phyloP scores from a whole-genome alignment of 2,329 filamentous ascomycete genomes.

The Torrubiella hemipterigena region DNA sequence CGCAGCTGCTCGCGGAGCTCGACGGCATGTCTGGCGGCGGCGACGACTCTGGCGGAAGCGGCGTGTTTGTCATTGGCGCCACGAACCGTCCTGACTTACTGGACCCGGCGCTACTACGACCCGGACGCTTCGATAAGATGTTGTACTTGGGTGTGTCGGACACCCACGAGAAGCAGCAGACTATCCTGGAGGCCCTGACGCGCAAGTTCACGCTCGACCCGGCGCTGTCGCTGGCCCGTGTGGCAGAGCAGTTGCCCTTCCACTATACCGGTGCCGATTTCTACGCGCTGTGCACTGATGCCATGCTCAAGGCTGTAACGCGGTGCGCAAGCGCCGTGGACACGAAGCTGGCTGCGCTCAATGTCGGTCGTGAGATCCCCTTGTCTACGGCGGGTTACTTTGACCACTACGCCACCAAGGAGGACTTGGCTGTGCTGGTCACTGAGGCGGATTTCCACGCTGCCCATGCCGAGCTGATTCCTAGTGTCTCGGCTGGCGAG shows the following conservation, averaged over 20 bases:
- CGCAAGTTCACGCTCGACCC: constrained; percentile 89
- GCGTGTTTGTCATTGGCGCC: constrained; percentile 93
- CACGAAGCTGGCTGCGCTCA: constrained; percentile 63
- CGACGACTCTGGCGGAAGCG: constrained; percentile 68
- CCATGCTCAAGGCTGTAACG: constrained; percentile 97
- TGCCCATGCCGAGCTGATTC: constrained; percentile 78
- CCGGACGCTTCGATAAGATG: constrained; percentile 96
- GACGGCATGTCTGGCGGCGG: constrained; percentile 96
- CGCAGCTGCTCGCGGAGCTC: constrained; percentile 83
- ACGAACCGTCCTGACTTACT: constrained; percentile 91
- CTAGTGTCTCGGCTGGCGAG: constrained; percentile 85
- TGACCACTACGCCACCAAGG: constrained; percentile 73
- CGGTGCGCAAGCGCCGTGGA: constrained; percentile 78
- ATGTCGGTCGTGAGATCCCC: constrained; percentile 32
- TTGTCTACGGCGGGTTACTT: constrained; percentile 91
- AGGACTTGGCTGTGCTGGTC: constrained; percentile 79
- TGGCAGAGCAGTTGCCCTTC: constrained; percentile 73
- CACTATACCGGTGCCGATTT: constrained; percentile 97
- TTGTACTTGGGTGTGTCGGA: constrained; percentile 93
- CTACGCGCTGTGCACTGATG: constrained; percentile 92
- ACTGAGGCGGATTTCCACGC: constrained; percentile 77
- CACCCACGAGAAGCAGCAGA: constrained; percentile 91
- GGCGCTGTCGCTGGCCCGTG: constrained; percentile 58
- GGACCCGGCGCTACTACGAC: constrained; percentile 78
- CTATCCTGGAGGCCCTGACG: constrained; percentile 85